phyloP scores from a whole-genome alignment of 208 protist species.

The Herpetomonas samuelpessoai region DNA sequence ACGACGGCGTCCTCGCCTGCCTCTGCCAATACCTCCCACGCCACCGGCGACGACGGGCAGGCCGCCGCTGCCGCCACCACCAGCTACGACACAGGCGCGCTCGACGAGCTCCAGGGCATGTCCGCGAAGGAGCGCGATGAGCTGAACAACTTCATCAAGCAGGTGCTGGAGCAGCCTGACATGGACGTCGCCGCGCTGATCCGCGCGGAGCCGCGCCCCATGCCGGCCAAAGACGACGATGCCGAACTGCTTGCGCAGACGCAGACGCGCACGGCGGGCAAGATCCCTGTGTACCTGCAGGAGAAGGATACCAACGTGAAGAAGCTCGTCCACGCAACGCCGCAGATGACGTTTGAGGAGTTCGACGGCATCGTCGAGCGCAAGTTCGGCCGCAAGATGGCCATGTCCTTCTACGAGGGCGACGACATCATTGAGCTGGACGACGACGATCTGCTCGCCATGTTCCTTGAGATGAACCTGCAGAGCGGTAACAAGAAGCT shows the following conservation, averaged over 20 bases:
- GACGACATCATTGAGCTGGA: constrained; percentile 81
- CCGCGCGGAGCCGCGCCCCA: constrained; percentile 27
- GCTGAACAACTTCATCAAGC: constrained; percentile 74
- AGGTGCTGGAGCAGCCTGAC: constrained; percentile 60
- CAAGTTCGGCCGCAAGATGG: constrained; percentile 73
- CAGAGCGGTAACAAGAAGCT: constrained; percentile 58
- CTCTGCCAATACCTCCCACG: not conserved
- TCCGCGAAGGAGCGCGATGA: constrained; percentile 57
- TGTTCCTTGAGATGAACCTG: constrained; percentile 76
- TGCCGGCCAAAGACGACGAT: constrained; percentile 36
- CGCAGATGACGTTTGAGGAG: constrained; percentile 67
- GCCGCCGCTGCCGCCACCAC: constrained; percentile 12
- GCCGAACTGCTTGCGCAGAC: constrained; percentile 24
- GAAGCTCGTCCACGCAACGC: constrained; percentile 71
- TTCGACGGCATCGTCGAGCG: constrained; percentile 68
- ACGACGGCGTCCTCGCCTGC: not conserved
- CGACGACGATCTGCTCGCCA: constrained; percentile 80
- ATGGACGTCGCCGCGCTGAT: constrained; percentile 33
- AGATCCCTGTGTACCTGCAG: constrained; percentile 76
- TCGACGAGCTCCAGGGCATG: constrained; percentile 56
- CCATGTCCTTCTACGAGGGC: constrained; percentile 75
- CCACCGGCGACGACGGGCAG: constrained; percentile 15
- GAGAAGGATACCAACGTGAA: constrained; percentile 45
- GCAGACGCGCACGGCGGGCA: constrained; percentile 41
- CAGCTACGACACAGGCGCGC: constrained; percentile 15